These are phyloP conservation scores for Didymella sp. DNA, from an alignment of 2,329 filamentous ascomycete species.

Conservation along the genomic window DNA sequence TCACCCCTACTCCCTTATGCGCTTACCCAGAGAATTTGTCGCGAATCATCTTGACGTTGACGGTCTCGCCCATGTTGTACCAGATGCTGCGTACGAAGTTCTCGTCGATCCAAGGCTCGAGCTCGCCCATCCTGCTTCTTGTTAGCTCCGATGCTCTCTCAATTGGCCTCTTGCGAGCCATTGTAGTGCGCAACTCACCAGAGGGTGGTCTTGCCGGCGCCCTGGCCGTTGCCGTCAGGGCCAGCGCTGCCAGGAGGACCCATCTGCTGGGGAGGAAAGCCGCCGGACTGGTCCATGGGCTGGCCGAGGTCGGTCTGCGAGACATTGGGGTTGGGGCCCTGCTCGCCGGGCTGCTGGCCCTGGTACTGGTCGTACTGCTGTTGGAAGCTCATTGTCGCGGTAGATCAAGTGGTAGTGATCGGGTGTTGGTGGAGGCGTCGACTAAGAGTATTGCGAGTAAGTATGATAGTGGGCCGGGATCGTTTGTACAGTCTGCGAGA, in stretches of 20 bases:
- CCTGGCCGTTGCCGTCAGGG: conserved; percentile 49
- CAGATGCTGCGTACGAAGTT: conserved; percentile 97
- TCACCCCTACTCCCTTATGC: conserved; percentile 16
- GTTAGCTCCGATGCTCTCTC: conserved; percentile 29
- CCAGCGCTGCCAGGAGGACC: conserved; percentile 50
- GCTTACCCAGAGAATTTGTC: conserved; percentile 96
- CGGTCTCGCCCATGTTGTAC: conserved; percentile 89
- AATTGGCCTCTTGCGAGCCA: conserved; percentile 6
- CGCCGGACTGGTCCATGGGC: conserved; percentile 61
- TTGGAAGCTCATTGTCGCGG: conserved; percentile 67
- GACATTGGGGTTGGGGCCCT: conserved; percentile 53
- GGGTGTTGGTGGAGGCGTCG: conserved; percentile 19
- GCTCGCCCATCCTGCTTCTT: conserved; percentile 87
- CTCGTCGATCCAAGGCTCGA: conserved; percentile 99
- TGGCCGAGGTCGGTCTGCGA: conserved; percentile 63
- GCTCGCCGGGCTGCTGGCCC: conserved; percentile 62
- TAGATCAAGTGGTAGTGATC: conserved; percentile 30
- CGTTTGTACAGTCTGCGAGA: conserved; percentile 32
- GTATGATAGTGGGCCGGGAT: conserved; percentile 39
- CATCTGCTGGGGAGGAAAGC: conserved; percentile 59
- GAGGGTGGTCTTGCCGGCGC: conserved; percentile 60
- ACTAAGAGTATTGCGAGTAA: conserved; percentile 40
- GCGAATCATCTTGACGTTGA: conserved; percentile 99
- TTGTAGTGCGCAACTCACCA: conserved; percentile 51
- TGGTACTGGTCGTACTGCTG: conserved; percentile 70